These are phyloP conservation scores for Telopea speciosissima DNA, from an alignment of 177 flowering plant species.

Conservation along the genomic window DNA sequence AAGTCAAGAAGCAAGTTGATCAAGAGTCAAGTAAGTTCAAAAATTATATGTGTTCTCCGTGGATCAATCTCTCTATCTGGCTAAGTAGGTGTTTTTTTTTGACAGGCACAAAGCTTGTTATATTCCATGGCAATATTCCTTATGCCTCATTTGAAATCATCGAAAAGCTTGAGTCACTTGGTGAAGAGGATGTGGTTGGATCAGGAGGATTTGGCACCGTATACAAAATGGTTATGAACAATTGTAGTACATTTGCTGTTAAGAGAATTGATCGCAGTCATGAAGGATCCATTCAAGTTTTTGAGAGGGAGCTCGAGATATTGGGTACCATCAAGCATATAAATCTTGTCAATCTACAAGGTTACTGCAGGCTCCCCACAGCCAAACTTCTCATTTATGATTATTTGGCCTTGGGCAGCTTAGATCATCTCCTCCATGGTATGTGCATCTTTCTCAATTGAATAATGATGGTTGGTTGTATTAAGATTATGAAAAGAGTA, in stretches of 20 bases:
- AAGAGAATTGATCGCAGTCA: constrained; percentile 73
- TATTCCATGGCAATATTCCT: constrained; percentile 94
- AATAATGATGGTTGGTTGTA: not conserved
- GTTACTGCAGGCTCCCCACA: constrained; percentile 76
- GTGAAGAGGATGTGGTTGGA: constrained; percentile 84
- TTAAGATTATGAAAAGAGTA: not conserved
- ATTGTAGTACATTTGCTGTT: constrained; percentile 82
- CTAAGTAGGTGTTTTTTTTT: not conserved
- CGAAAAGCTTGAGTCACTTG: constrained; percentile 78
- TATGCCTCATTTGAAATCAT: constrained; percentile 81
- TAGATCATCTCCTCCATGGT: constrained; percentile 86
- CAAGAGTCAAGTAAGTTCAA: constrained; percentile 38
- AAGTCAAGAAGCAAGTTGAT: constrained; percentile 67
- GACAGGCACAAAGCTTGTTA: constrained; percentile 69
- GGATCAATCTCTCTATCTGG: not conserved
- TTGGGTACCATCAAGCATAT: constrained; percentile 92
- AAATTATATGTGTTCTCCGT: not conserved
- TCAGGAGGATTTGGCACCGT: constrained; percentile 99
- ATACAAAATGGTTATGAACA: constrained; percentile 91
- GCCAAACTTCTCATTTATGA: constrained; percentile 93
- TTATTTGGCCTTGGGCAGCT: constrained; percentile 77
- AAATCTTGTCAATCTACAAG: constrained; percentile 82
- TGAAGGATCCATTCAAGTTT: constrained; percentile 75
- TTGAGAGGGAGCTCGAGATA: constrained; percentile 90
- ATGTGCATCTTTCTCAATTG: constrained; percentile 11